Conservation (phyloP, 1,139 yeast genomes). For the Saccharomycopsis hybrid region DNA sequence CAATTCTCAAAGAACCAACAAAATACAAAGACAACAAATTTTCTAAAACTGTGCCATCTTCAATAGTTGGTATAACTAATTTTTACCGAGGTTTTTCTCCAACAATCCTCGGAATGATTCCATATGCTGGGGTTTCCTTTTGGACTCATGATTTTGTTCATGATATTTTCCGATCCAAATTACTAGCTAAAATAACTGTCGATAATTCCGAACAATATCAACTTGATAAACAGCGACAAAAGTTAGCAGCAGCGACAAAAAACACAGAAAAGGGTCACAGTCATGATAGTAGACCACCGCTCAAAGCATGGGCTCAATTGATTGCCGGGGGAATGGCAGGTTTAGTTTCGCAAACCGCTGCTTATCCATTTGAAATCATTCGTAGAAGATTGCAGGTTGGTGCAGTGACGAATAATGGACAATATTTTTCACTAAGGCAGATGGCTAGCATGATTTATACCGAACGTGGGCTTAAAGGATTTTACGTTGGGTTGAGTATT, state of each 20-base stretch:
- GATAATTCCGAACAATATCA: conserved; percentile 11
- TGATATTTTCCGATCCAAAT: conserved; percentile 65
- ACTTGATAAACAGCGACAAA: background rate
- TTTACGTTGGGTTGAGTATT: conserved; percentile 87
- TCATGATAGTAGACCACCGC: conserved; percentile 43
- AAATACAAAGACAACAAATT: conserved; percentile 23
- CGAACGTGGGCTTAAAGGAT: conserved; percentile 78
- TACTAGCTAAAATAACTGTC: conserved; percentile 53
- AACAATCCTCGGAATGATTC: conserved; percentile 91
- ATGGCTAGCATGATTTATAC: conserved; percentile 45
- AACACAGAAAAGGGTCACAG: background rate
- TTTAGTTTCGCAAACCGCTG: conserved; percentile 90
- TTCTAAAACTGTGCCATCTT: background rate
- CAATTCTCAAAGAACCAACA: conserved; percentile 55
- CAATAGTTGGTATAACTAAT: conserved; percentile 39
- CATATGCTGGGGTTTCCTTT: conserved; percentile 96
- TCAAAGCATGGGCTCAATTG: conserved; percentile 86
- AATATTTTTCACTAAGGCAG: conserved; percentile 41
- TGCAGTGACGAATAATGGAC: conserved; percentile 64
- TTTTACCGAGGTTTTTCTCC: conserved; percentile 94
- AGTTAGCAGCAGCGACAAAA: background rate
- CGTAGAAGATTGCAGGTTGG: conserved; percentile 96
- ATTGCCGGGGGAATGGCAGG: conserved; percentile 95
- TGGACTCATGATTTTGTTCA: conserved; percentile 89
- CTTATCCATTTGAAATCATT: conserved; percentile 93